These are phyloP conservation scores for Monosporascus sp. DNA, from an alignment of 2,329 filamentous ascomycete genomes.

Conservation along the genomic window DNA sequence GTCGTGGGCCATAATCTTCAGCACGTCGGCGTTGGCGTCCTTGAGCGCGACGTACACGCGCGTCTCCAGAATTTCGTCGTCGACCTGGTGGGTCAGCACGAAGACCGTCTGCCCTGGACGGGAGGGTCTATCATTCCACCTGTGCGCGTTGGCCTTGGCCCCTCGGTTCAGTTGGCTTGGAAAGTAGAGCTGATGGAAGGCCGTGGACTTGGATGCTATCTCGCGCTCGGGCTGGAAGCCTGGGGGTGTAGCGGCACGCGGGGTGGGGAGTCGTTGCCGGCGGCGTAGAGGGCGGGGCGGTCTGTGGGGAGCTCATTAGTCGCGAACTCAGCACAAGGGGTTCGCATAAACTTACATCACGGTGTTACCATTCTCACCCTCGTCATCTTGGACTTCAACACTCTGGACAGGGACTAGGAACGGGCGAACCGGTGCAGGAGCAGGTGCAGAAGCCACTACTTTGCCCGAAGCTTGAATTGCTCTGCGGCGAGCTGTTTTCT, in stretches of 20 bases:
- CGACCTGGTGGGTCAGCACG: slow-evolving; percentile 4
- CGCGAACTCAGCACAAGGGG: no score
- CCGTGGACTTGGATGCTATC: not conserved
- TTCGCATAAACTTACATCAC: no score
- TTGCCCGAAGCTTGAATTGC: not conserved
- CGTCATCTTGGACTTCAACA: no score
- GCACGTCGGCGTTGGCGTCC: slow-evolving; percentile 6
- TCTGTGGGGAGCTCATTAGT: no score
- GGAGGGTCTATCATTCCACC: not conserved
- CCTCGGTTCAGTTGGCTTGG: slow-evolving; percentile 1
- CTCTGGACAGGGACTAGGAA: no score
- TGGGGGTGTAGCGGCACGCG: not conserved
- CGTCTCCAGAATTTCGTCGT: slow-evolving; percentile 1
- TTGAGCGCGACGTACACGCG: slow-evolving; percentile 4
- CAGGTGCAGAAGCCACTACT: not conserved
- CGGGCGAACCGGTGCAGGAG: not conserved
- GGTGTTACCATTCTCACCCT: no score
- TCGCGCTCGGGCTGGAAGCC: slow-evolving; percentile 1
- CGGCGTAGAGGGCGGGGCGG: not conserved
- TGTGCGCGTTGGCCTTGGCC: slow-evolving; percentile 3
- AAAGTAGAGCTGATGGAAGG: slow-evolving; percentile 8
- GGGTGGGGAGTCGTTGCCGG: not conserved
- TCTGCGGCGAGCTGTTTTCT: not conserved
- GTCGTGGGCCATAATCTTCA: slow-evolving; percentile 3
- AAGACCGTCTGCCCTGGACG: slow-evolving; percentile 1